Conservation (phyloP, 148 eudicot species). For the Pouteria glomerata region DNA sequence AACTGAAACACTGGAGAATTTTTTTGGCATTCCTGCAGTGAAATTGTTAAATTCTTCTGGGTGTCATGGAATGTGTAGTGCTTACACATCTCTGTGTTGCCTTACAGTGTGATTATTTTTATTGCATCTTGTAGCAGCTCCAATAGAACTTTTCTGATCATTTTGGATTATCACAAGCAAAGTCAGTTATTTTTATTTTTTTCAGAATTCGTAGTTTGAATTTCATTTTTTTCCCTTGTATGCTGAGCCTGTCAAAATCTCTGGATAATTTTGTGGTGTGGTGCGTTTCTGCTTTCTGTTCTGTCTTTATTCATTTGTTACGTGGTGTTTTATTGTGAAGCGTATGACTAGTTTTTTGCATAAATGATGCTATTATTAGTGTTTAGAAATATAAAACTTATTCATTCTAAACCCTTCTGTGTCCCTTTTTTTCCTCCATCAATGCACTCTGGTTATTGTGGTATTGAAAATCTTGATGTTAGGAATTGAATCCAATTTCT, state of each 20-base stretch:
- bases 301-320: no score
- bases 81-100: not conserved
- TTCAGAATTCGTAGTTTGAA: not conserved
- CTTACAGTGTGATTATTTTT: not conserved
- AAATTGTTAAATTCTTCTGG: not conserved
- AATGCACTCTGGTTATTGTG: not conserved
- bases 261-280: no score
- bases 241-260: no score
- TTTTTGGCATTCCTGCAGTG: not conserved
- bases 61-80: not conserved
- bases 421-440: not conserved
- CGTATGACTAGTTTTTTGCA: not conserved
- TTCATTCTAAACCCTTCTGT: not conserved
- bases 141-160: not conserved
- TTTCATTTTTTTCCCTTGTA: no score
- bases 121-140: not conserved
- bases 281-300: no score
- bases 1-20: not conserved
- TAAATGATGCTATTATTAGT: not conserved
- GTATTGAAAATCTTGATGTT: no score
- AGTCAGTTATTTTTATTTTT: not conserved
- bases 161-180: not conserved
- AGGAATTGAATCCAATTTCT: no score
- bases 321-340: not conserved
- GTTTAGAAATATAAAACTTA: not conserved